Evolutionary conservation across 2,329 filamentous ascomycete species (phyloP), one percentile per base, ranked within the genome.

Genomic region (Trichoderma simmonsii): DNA sequence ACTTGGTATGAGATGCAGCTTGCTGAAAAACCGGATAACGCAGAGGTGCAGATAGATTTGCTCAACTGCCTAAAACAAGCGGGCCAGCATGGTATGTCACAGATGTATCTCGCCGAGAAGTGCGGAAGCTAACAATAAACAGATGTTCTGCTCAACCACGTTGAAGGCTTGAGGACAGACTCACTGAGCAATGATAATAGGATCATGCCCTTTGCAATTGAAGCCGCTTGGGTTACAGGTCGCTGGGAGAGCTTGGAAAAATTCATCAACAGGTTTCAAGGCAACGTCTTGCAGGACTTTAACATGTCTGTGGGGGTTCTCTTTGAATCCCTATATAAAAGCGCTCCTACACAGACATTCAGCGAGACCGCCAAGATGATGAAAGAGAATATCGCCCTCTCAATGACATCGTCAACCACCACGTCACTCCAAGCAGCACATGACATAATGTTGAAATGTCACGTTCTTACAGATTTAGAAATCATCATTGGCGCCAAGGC

Each of bases 1-100:
- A 97, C 93, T 74, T 99, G 97, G 96, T 98, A 98, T 80, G 95
- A 99, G 79, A 90, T 97, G 75, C 91, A 95, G 74, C 86, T 98
- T 39, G 91, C 92, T 3, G 91, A 96, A 76, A 87, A 92, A 60
- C 95, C 95, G 0, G 86, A 91, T 68, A 91, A 97, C 78, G 80
- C 88, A 21, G 92, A 97, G 71, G 87, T 93, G 14, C 95, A 98
- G 79, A 86, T 93, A 71, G 93, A 97, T 76, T 86, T 99, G 43
- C 85, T 99, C 69, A 92, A 91, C 34, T 98, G 96, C 77, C 85
- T 99, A 11, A 95, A 94, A 78, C 94, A 98, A 79, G 97, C 95
- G n/a, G 96, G 95, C 0, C 96, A 98, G 79, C 92, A 98, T 82
- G 93, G 93, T 95, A 84, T 81, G 85, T 80, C 70, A 28, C 32